Conservation (phyloP, 441 rosid species). For the Eugenia klotzschiana region DNA sequence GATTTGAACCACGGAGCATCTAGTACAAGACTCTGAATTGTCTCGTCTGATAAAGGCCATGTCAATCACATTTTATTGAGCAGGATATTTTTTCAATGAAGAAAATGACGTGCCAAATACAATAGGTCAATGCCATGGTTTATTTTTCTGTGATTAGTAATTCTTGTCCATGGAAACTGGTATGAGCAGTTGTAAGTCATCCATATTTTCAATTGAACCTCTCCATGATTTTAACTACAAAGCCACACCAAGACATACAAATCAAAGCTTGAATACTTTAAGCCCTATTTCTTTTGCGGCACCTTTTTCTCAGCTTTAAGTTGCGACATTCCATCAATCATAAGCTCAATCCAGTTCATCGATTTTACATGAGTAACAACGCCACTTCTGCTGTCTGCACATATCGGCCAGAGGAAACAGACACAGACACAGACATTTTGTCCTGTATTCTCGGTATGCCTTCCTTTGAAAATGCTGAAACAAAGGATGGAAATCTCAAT, state of each 20-base stretch:
- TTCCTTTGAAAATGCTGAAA: background rate
- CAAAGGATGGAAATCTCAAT: background rate
- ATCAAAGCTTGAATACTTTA: background rate
- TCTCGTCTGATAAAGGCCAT: slow-evolving; percentile 28
- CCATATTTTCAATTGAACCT: background rate
- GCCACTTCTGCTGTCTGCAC: background rate
- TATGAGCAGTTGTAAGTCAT: background rate
- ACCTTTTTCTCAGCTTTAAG: background rate
- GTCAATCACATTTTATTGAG: background rate
- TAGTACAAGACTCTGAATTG: slow-evolving; percentile 48
- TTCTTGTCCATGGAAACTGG: background rate
- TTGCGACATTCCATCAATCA: background rate
- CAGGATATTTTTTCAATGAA: background rate
- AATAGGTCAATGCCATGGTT: background rate
- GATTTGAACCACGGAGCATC: slow-evolving; percentile 80
- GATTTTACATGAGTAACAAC: background rate
- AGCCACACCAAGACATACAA: background rate
- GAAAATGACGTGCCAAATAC: background rate
- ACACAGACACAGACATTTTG: background rate
- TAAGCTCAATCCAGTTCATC: background rate
- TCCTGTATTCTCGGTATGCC: background rate
- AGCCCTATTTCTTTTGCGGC: background rate
- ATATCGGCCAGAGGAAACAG: background rate
- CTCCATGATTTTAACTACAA: background rate
- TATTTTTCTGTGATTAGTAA: background rate